Base-by-base conservation (phyloP, 2,329 filamentous ascomycete genomes). In the Clonostachys rhizophaga region DNA sequence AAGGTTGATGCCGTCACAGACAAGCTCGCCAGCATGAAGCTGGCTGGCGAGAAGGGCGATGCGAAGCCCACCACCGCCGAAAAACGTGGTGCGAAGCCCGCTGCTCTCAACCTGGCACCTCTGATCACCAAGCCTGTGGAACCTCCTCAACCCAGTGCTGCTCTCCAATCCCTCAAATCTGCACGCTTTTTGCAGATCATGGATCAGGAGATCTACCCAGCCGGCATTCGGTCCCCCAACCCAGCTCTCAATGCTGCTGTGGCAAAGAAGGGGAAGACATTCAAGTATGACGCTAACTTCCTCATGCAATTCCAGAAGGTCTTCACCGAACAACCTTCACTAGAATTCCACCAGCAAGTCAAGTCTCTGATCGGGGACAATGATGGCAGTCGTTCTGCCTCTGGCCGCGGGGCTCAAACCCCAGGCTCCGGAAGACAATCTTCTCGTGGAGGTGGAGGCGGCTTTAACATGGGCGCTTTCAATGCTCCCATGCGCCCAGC, bases 271-370 rank as follows among this genome's bases (percentile, higher is more conserved):
- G 83, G 83, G 50, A 87, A 84, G 66, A 86, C 83, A 40, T 95
- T 95, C 75, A 91, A 95, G 66, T 99, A 99, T 68, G 91, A 97
- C 70, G 89, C 91, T 59, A 86, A 87, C 58, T 99, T 99, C 76
- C 74, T 99, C 70, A 78, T 99, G 33, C 94, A 99, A 64, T 99
- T 99, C 78, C 89, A 96, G 71, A 82, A 82, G 58, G 90, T 96
- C 17, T 99, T 96, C 72, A 95, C 90, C 52, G 94, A 99, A 75
- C 95, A 96, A 71, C 94, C 94, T 13, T 95, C 91, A 1, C 69
- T 91, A 40, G 92, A 97, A 62, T 99, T 96, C 82, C 88, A 95
- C 62, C 78, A 86, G 54, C 91, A 94, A 61, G 84, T 99, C 78
- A 92, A 79, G 85, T 87, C 70, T 77, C 86, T 74, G 67, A 84